Percentiles rank a stretch among this genome's conserved stretches.
phyloP scores from a whole-genome alignment of 1,139 yeast genomes.

The Pneumocystis carinii region DNA sequence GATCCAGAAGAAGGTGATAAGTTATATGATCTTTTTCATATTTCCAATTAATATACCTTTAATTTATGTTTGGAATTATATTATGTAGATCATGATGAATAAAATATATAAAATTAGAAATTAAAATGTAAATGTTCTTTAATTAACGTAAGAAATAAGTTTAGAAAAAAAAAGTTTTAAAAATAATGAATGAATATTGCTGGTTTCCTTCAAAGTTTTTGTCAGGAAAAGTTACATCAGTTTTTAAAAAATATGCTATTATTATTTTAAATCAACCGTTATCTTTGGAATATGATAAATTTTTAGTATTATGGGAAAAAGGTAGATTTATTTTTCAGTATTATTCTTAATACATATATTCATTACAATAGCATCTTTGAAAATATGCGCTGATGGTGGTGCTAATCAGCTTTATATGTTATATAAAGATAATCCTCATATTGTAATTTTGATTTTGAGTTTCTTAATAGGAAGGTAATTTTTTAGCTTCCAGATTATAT shows the following conservation, averaged over 20 bases:
- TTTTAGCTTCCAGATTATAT: constrained; percentile 1
- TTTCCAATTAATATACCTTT: neutral
- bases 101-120: neutral
- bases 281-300: neutral
- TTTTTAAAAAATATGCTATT: neutral
- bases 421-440: neutral
- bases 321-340: neutral
- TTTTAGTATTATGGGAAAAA: neutral
- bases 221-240: neutral
- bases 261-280: constrained; percentile 1
- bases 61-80: neutral
- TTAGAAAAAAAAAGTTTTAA: neutral
- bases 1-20: constrained; percentile 13
- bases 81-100: neutral
- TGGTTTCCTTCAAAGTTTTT: neutral
- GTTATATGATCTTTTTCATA: constrained; percentile 6
- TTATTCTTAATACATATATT: neutral
- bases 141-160: neutral
- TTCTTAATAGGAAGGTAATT: neutral
- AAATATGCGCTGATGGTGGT: constrained; percentile 1
- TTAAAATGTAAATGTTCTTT: neutral
- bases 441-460: neutral
- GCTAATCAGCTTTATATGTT: neutral
- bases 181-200: neutral
- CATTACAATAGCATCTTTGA: neutral